Evolutionary conservation across 148 eudicot species (phyloP).

Genomic region (Heliamphora exappendiculata): DNA sequence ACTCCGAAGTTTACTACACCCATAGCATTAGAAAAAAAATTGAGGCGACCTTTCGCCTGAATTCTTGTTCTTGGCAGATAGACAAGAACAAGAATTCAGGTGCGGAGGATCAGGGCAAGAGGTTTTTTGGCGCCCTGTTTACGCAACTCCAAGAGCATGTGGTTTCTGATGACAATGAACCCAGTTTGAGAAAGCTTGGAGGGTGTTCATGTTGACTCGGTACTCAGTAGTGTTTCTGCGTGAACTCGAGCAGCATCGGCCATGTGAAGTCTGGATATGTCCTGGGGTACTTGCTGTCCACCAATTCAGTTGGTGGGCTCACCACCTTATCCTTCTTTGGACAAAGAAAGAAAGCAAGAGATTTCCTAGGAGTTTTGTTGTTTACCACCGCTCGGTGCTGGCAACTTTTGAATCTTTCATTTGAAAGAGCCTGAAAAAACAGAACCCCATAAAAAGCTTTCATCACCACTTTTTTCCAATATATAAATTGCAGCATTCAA

Average conservation of each 20-base stretch:
- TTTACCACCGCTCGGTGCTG: conserved; percentile 60
- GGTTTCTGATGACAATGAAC: conserved; percentile 19
- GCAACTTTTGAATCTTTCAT: conserved; percentile 59
- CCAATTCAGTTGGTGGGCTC: conserved; percentile 42
- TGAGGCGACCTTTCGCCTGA: not conserved
- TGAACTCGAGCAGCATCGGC: conserved; percentile 43
- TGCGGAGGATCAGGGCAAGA: too few relatives aligned
- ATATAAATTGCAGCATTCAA: too few relatives aligned
- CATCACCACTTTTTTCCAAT: too few relatives aligned
- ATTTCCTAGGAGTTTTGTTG: conserved; percentile 45
- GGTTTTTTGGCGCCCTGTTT: not conserved
- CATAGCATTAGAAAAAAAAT: not conserved
- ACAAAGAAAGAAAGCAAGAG: conserved; percentile 56
- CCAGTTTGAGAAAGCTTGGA: conserved; percentile 45
- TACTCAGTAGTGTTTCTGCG: conserved; percentile 58
- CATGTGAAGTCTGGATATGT: conserved; percentile 55
- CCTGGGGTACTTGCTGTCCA: conserved; percentile 45
- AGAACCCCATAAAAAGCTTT: not conserved
- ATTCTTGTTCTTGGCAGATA: not conserved
- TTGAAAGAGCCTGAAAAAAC: conserved; percentile 45
- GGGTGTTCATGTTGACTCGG: conserved; percentile 58
- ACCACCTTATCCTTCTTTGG: conserved; percentile 57
- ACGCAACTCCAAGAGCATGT: not conserved
- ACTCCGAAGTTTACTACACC: not conserved
- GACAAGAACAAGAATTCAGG: not conserved